Base-by-base conservation (phyloP, 2,329 filamentous ascomycete genomes). In the Fusarium dlaminii region DNA sequence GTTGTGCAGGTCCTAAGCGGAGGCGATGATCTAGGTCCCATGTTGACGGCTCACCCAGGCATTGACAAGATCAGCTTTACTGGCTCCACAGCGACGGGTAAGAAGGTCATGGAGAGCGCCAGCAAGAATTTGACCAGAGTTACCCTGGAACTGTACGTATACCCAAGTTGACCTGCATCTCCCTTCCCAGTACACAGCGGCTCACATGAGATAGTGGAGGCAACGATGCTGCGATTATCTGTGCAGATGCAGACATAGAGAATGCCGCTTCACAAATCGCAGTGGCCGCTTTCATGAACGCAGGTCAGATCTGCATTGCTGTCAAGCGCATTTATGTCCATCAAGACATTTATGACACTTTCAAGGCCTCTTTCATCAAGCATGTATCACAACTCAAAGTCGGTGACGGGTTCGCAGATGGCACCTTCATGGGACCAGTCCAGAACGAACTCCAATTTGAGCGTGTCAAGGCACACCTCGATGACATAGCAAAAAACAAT, bases 21-120 rank as follows among this genome's bases (percentile, higher is more conserved):
- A 20, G 89, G 89, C 58, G 90, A 91, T 71, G 82, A 86, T 54
- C 84, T 92, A 8, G 90, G 90, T 5, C 88, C 87, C 1, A 84
- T 84, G 84, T 80, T 92, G 66, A 90, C 88, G 1, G 78, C 77
- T 17, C 90, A 92, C 77, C 87, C 88, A 0, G 87, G 83, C 27
- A 86, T 92, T 58, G 84, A 86, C 67, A 92, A 91, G 83, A 87
- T 92, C 80, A 86, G 84, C 72, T 92, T 92, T 81, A 92, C 90
- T 0, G 90, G 90, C 5, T 90, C 88, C 12, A 88, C 84, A n/a
- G 83, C 84, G 0, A 91, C 88, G 0, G 90, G 90, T 13, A 91
- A 90, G 82, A 88, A 86, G 79, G 87, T 92, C 68, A 87, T 90
- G 84, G 85, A 84, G n/a, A 68, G 85, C 83, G 30, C 85, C 84